Conservation (phyloP, 2,329 filamentous ascomycete genomes). For the Cladophialophora exuberans region DNA sequence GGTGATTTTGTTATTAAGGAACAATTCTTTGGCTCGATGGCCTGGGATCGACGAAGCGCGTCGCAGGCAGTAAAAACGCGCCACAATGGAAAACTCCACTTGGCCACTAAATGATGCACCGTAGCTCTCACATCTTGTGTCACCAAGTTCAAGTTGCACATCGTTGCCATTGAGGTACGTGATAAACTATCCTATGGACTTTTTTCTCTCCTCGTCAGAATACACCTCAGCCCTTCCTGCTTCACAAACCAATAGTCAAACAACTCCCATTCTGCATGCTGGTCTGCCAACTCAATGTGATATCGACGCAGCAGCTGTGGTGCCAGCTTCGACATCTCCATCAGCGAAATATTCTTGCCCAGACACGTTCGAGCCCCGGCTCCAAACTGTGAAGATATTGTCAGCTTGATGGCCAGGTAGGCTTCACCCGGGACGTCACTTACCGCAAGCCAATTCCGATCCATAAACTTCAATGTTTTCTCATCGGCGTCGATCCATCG, state of each 20-base stretch:
- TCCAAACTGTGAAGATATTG: constrained; percentile 47
- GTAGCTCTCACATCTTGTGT: no score
- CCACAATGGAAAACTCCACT: background rate
- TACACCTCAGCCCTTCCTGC: constrained; percentile 27
- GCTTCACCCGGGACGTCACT: background rate
- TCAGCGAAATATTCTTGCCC: constrained; percentile 34
- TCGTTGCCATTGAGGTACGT: no score
- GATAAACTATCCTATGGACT: background rate
- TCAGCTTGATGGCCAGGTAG: background rate
- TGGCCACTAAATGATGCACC: background rate
- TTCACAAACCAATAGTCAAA: constrained; percentile 55
- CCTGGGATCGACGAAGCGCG: constrained; percentile 7
- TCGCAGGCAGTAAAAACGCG: constrained; percentile 8
- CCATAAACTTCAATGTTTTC: constrained; percentile 24
- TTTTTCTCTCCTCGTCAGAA: constrained; percentile 10
- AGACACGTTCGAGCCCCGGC: constrained; percentile 52
- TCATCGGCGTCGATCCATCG: constrained; percentile 44
- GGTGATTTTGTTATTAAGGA: background rate
- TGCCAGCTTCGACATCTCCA: constrained; percentile 36
- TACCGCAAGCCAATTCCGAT: constrained; percentile 40
- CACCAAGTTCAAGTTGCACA: no score
- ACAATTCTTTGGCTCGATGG: background rate
- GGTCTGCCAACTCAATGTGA: constrained; percentile 29
- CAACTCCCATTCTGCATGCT: constrained; percentile 27
- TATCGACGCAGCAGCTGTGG: constrained; percentile 31